Percentiles rank a stretch among this genome's conserved stretches.
Conservation (phyloP, 1,139 yeast genomes). For the Kodamaea ohmeri region DNA sequence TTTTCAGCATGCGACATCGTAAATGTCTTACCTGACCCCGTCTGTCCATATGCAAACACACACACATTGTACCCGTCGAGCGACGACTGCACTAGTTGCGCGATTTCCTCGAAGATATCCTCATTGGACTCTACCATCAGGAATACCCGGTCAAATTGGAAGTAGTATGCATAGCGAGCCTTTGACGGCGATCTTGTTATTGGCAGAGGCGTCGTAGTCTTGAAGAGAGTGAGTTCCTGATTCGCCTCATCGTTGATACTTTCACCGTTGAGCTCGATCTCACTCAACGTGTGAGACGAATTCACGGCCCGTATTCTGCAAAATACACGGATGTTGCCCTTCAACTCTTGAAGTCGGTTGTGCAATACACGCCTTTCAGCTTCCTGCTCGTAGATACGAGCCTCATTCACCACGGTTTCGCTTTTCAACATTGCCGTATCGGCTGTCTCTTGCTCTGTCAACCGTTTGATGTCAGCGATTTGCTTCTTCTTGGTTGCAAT, state of each 20-base stretch:
- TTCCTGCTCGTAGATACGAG: conserved; percentile 25
- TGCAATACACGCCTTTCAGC: conserved; percentile 61
- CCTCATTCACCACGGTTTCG: conserved; percentile 22
- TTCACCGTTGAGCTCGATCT: conserved; percentile 44
- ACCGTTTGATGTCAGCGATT: conserved; percentile 11
- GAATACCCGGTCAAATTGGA: conserved; percentile 80
- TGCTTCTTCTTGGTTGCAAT: conserved; percentile 13
- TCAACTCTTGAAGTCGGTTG: conserved; percentile 74
- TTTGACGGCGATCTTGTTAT: conserved; percentile 1
- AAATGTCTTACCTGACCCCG: conserved; percentile 93
- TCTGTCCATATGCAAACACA: conserved; percentile 96
- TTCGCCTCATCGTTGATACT: conserved; percentile 48
- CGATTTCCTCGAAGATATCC: conserved; percentile 76
- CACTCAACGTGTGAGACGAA: conserved; percentile 25
- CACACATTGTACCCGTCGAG: conserved; percentile 91
- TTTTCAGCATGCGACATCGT: conserved; percentile 76
- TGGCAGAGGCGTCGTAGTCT: conserved; percentile 14
- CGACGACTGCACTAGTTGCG: conserved; percentile 85
- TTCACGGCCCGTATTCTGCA: conserved; percentile 75
- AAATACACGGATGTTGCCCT: conserved; percentile 89
- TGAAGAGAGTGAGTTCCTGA: conserved; percentile 33
- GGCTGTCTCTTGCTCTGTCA: conserved; percentile 7
- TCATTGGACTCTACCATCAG: conserved; percentile 50
- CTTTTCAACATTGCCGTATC: conserved; percentile 10
- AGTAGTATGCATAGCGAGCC: conserved; percentile 30